A percentile compares a stretch with the other conserved stretches of the same genome.
Evolutionary conservation across 116 monocot genomes (phyloP).

Genomic region (Dioscorea cayenensis): DNA sequence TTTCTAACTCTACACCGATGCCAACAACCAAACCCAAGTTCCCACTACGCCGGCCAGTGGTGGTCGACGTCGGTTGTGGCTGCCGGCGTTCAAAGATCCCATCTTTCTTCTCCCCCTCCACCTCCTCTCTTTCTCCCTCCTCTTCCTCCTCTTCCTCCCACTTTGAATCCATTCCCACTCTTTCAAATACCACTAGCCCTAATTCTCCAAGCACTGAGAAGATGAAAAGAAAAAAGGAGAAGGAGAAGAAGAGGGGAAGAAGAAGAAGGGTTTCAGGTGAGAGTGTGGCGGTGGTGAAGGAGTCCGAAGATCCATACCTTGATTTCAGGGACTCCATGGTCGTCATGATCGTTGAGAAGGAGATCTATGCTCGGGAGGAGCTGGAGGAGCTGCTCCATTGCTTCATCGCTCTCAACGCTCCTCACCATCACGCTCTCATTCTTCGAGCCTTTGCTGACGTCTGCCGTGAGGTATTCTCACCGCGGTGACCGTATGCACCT

Average conservation of each 20-base stretch:
- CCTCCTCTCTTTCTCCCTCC: neutral
- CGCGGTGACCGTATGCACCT: neutral
- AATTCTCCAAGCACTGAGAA: neutral
- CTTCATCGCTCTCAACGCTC: constrained; percentile 34
- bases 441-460: constrained; percentile 33
- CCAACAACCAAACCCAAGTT: constrained; percentile 2
- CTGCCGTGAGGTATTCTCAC: constrained; percentile 24
- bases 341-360: constrained; percentile 37
- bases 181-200: neutral
- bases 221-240: neutral
- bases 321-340: constrained; percentile 42
- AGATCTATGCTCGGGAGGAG: constrained; percentile 27
- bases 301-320: constrained; percentile 24
- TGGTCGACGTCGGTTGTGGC: constrained; percentile 21
- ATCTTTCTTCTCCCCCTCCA: constrained; percentile 6
- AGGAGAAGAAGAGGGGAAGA: neutral
- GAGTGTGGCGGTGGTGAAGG: constrained; percentile 37
- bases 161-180: neutral
- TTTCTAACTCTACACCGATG: too few species aligned
- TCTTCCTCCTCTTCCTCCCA: neutral
- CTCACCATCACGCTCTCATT: constrained; percentile 26
- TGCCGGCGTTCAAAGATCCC: constrained; percentile 10
- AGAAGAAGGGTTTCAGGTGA: constrained; percentile 2
- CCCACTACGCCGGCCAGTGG: constrained; percentile 8
- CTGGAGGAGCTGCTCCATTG: constrained; percentile 22